A percentile compares a stretch with the other conserved stretches of the same genome.
These are phyloP conservation scores for Zymoseptoria passerinii DNA, from an alignment of 2,329 filamentous ascomycete genomes.

Conservation along the genomic window DNA sequence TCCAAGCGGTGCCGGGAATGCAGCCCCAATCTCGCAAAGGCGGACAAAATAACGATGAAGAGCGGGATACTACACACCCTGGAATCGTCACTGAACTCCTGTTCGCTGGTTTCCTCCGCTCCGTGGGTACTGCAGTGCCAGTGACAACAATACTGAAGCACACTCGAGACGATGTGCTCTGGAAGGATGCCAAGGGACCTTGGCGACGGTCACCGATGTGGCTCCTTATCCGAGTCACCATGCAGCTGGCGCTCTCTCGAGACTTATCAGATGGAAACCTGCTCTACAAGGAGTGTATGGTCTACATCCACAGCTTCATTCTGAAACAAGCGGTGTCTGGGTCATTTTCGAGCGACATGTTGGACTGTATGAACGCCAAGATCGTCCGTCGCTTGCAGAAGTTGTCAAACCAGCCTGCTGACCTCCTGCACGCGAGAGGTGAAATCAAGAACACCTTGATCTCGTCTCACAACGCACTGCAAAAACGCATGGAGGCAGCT, in stretches of 20 bases:
- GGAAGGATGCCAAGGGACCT: constrained; percentile 38
- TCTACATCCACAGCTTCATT: constrained; percentile 2
- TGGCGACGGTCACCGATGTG: constrained; percentile 58
- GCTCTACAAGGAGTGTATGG: constrained; percentile 7
- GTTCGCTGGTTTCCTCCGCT: constrained; percentile 20
- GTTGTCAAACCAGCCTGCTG: not conserved
- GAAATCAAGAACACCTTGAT: not conserved
- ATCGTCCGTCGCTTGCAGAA: not conserved
- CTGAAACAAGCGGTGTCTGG: not conserved
- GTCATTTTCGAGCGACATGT: not conserved
- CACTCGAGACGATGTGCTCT: constrained; percentile 54
- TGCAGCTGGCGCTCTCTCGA: constrained; percentile 44
- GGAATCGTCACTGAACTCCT: constrained; percentile 52
- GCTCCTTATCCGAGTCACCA: constrained; percentile 52
- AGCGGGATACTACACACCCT: constrained; percentile 51
- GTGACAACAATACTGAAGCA: constrained; percentile 43
- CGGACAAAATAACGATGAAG: constrained; percentile 41
- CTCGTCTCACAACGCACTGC: not conserved
- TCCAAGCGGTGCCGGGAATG: constrained; percentile 10
- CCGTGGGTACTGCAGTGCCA: not conserved
- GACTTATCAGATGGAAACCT: not conserved
- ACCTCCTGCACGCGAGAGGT: not conserved
- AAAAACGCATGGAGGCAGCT: not conserved
- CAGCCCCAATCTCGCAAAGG: constrained; percentile 39
- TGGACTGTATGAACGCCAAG: constrained; percentile 7